Base-by-base conservation (phyloP, 495 filamentous ascomycete species). In the Aeminium ludgeri region DNA sequence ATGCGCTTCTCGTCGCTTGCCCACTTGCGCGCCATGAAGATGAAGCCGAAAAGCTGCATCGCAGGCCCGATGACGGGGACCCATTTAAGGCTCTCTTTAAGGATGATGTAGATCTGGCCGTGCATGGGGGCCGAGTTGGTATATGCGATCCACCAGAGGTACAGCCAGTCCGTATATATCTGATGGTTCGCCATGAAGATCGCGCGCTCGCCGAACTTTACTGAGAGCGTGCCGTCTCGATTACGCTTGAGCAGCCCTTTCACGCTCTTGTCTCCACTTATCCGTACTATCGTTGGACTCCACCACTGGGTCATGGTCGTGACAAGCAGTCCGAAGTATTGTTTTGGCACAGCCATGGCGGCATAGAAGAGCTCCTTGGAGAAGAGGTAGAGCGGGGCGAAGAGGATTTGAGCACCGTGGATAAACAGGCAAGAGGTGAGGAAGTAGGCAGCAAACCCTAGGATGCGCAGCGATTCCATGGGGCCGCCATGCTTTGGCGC, bases 111-210 rank as follows among this genome's bases (percentile, higher is more conserved):
- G 43, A 89, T 61, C 41, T 81, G 77, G n/a, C 83, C 83, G 45
- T 86, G 81, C 68, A 80, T 78, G 1, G 48, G 38, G 28, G 43
- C 38, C 31, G 65, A 59, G 18, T 75, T 69, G 18, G 82, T 76
- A 48, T 87, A 89, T 17, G 76, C 76, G 13, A 80, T 72, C 81
- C 82, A 89, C 82, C 82, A 89, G 10, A 89, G 65, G 54, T 89
- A 89, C 10, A 87, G 57, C 82, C 82, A 89, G 59, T 89, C 82
- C 5, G 82, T 83, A 51, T 89, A 89, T 36, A 89, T 56, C 69
- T 86, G 81, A 55, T 89, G 82, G 56, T 89, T 89, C 15, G 83
- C 77, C 41, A 87, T 83, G 57, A 89, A 62, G 35, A 89, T 63
- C 59, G 86, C 61, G 34, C 82, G 66, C 55, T 83, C 76, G 1